Percentiles rank a stretch among this genome's conserved stretches.
phyloP scores from a whole-genome alignment of 2,329 filamentous ascomycete species.

The Ophiostoma tasmaniense region DNA sequence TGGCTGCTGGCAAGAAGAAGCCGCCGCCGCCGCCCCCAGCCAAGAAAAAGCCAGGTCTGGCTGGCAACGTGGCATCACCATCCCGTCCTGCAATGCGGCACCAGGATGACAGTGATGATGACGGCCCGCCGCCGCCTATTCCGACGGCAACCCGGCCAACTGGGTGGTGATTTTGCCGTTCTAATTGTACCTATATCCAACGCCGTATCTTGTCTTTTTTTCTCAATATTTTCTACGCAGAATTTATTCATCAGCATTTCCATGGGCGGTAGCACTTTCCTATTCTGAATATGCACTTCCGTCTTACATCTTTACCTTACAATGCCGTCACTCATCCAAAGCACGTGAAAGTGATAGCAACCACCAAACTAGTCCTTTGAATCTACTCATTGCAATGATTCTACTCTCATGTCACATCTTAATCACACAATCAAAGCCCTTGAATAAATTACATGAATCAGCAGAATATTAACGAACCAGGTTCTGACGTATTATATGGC shows the following conservation, averaged over 20 bases:
- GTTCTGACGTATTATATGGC: slow-evolving; percentile 1
- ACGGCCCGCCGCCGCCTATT: slow-evolving; percentile 44
- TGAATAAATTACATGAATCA: not conserved
- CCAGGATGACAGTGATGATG: slow-evolving; percentile 27
- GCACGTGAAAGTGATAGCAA: not conserved
- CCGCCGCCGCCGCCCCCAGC: slow-evolving; percentile 42
- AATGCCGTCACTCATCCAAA: not conserved
- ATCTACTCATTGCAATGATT: not conserved
- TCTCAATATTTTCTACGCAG: not conserved
- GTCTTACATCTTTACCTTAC: too few species aligned
- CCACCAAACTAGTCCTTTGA: not conserved
- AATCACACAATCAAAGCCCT: too few species aligned
- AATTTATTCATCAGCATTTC: not conserved
- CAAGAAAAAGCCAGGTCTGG: slow-evolving; percentile 43
- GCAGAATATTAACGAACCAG: not conserved
- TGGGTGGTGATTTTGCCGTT: slow-evolving; percentile 12
- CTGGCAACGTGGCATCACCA: slow-evolving; percentile 16
- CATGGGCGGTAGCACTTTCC: not conserved
- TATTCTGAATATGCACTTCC: not conserved
- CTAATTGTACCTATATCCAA: not conserved
- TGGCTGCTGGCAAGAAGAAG: slow-evolving; percentile 42
- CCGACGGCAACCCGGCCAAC: slow-evolving; percentile 44
- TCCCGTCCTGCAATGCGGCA: not conserved
- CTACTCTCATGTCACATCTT: too few species aligned
- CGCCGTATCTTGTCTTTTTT: too few species aligned